Conservation (phyloP, 495 filamentous ascomycete species). For the Hypoxylon intermedium region DNA sequence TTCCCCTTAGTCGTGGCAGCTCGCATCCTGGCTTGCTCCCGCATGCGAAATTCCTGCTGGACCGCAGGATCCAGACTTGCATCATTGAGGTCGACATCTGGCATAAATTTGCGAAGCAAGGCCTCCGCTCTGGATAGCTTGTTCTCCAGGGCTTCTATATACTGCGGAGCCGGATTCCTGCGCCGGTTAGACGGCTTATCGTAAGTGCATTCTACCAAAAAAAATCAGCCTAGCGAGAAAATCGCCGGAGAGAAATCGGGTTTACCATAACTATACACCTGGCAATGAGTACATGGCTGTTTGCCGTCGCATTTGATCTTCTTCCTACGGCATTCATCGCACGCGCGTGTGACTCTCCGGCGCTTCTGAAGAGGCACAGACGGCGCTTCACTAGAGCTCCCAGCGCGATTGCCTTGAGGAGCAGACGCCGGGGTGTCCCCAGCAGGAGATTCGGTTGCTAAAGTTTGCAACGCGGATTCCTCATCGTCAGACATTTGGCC, state of each 20-base stretch:
- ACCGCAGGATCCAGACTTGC: slow-evolving; percentile 76
- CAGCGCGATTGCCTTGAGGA: slow-evolving; percentile 27
- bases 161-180: slow-evolving; percentile 92
- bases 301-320: slow-evolving; percentile 99
- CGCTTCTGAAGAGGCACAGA: slow-evolving; percentile 79
- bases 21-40: slow-evolving; percentile 51
- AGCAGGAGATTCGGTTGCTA: slow-evolving; percentile 25
- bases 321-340: slow-evolving; percentile 95
- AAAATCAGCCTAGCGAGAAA: slow-evolving; percentile 44
- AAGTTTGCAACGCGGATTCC: slow-evolving; percentile 19
- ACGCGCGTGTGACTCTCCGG: slow-evolving; percentile 86
- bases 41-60: slow-evolving; percentile 61
- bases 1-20: slow-evolving; percentile 46
- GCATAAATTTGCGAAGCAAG: slow-evolving; percentile 78
- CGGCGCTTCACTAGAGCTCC: slow-evolving; percentile 41
- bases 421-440: slow-evolving; percentile 31
- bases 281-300: slow-evolving; percentile 97
- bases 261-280: slow-evolving; percentile 97
- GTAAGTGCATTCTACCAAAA: slow-evolving; percentile 84
- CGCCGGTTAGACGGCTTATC: slow-evolving; percentile 96
- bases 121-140: slow-evolving; percentile 84
- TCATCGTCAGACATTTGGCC: slow-evolving; percentile 31
- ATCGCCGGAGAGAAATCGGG: slow-evolving; percentile 14
- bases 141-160: slow-evolving; percentile 88
- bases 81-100: slow-evolving; percentile 84